Evolutionary conservation across 2,329 filamentous ascomycete species (phyloP).

Genomic region (Fusarium concolor): DNA sequence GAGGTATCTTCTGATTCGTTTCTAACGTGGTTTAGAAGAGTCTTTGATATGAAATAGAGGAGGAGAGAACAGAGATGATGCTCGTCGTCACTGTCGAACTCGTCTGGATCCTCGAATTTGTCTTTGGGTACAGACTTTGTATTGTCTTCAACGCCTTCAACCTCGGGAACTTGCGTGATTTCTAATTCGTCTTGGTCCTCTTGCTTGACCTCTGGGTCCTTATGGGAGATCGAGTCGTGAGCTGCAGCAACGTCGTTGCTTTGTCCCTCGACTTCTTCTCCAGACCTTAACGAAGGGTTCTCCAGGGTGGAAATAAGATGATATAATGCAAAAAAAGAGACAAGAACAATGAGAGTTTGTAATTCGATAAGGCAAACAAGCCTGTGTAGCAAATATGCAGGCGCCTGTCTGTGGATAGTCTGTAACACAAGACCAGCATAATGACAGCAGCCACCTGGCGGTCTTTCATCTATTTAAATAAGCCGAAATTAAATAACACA

Average conservation of each 20-base stretch:
- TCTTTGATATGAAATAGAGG: slow-evolving; percentile 41
- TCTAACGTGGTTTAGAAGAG: slow-evolving; percentile 26
- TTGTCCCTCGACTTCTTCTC: slow-evolving; percentile 30
- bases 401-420: slow-evolving; percentile 16
- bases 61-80: slow-evolving; percentile 36
- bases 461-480: slow-evolving; percentile 27
- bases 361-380: background rate
- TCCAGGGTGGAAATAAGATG: slow-evolving; percentile 25
- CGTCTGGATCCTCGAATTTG: slow-evolving; percentile 1
- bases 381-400: slow-evolving; percentile 35
- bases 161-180: background rate
- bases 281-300: slow-evolving; percentile 9
- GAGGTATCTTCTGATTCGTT: background rate
- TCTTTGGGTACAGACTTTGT: background rate
- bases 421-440: slow-evolving; percentile 24
- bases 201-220: slow-evolving; percentile 8
- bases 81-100: slow-evolving; percentile 37
- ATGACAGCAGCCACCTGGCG: slow-evolving; percentile 5
- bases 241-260: slow-evolving; percentile 31
- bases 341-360: background rate
- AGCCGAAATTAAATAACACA: background rate
- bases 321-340: background rate
- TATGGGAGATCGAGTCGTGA: slow-evolving; percentile 23
- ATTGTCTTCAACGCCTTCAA: slow-evolving; percentile 3
- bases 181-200: background rate